These are phyloP conservation scores for Suhomyces emberorum DNA, from an alignment of 805 yeast genomes.

Conservation along the genomic window DNA sequence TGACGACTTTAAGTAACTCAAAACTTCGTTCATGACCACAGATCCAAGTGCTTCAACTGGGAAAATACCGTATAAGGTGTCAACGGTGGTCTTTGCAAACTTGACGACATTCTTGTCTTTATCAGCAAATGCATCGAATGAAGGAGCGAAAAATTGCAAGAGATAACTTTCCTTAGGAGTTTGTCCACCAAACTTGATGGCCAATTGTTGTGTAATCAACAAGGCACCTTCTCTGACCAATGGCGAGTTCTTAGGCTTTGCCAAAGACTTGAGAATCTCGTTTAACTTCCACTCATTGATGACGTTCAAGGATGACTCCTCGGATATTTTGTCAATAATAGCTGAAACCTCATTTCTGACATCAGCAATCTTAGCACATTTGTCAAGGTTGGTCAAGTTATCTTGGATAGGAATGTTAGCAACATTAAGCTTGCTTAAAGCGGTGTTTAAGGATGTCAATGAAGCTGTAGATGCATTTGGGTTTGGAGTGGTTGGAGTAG, in stretches of 20 bases:
- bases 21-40: conserved; percentile 58
- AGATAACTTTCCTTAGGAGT: conserved; percentile 76
- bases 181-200: conserved; percentile 59
- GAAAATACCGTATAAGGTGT: conserved; percentile 63
- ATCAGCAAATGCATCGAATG: conserved; percentile 75
- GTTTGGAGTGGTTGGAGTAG: conserved; percentile 31
- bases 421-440: conserved; percentile 57
- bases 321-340: conserved; percentile 46
- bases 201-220: conserved; percentile 56
- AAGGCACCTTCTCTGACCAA: conserved; percentile 75
- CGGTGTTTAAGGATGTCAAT: conserved; percentile 66
- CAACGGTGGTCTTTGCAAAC: conserved; percentile 79
- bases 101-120: conserved; percentile 84
- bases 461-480: conserved; percentile 62
- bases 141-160: conserved; percentile 56
- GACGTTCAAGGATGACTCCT: conserved; percentile 35
- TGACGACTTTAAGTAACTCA: conserved; percentile 66
- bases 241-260: conserved; percentile 71
- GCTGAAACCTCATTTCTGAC: conserved; percentile 52
- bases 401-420: conserved; percentile 65
- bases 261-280: conserved; percentile 61
- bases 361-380: conserved; percentile 51
- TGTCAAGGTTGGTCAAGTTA: conserved; percentile 49
- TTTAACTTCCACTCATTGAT: conserved; percentile 64
- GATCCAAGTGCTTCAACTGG: conserved; percentile 78